Base-by-base conservation (phyloP, 495 filamentous ascomycete species). In the Annulohypoxylon stygium region DNA sequence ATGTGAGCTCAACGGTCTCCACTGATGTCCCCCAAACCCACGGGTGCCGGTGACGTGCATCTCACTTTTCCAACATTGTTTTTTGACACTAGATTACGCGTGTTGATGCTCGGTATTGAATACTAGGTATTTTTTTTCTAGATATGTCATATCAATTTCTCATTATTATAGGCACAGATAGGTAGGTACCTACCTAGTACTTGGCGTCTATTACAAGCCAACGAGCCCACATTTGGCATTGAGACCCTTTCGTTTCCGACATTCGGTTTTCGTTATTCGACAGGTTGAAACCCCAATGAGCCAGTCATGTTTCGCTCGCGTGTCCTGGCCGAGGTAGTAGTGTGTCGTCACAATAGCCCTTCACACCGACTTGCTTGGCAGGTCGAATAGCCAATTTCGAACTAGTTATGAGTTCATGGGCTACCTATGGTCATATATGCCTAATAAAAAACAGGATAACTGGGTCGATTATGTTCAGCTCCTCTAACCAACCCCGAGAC, bases 91-190 rank as follows among this genome's bases (percentile, higher is more conserved):
- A 53, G 65, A 61, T 55, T 55, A 69, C 25, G 61, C 53, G 51
- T 65, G 36, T 47, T 55, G 61, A 69, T 60, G 65, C 53, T 61
- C 45, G 65, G 50, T 45, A 41, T 66, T 54, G 2, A 16, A 30
- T 30, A 2, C 30, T 30, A 30, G 30, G 30, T 30, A 30, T 30
- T 30, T 30, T 6, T 30, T 30, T 6, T 47, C 64, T 23, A 9
- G 18, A 30, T 30, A 36, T 60, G 60, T 16, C 16, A 58, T 43
- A 43, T 41, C 33, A 53, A 69, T 14, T 12, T 18, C 48, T 23
- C 37, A 14, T 39, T 16, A 23, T 25, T 25, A 25, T n/a, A 14
- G 26, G 41, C 45, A 39, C 51, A 23, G 10, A 47, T 33, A 23
- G 20, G 20, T 23, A 23, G 20, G 20, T 23, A 25, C n/a, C 53